These are phyloP conservation scores for Verruconis gallopava DNA, from an alignment of 2,329 filamentous ascomycete genomes.

Conservation along the genomic window DNA sequence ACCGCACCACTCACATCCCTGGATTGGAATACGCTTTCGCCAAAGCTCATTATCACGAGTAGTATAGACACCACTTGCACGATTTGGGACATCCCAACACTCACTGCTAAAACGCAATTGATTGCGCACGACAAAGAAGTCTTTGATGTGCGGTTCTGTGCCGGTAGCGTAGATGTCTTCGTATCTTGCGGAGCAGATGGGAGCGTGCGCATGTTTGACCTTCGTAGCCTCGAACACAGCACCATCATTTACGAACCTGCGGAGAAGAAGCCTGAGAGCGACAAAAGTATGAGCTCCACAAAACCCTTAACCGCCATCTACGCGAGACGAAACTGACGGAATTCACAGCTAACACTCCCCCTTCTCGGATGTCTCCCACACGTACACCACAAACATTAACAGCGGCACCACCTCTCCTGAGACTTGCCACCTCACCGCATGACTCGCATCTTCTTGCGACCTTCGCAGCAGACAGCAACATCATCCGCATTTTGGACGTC, in stretches of 20 bases:
- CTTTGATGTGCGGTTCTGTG: conserved; percentile 95
- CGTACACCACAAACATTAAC: conserved; percentile 63
- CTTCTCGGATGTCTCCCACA: conserved; percentile 53
- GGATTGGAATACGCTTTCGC: conserved; percentile 96
- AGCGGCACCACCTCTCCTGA: conserved; percentile 52
- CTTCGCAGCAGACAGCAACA: conserved; percentile 82
- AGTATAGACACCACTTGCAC: conserved; percentile 99
- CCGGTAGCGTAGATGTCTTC: conserved; percentile 96
- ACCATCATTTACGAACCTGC: conserved; percentile 98
- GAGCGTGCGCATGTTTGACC: conserved; percentile 96
- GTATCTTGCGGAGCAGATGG: conserved; percentile 96
- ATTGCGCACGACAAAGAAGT: conserved; percentile 99
- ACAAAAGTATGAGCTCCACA: conserved; percentile 24
- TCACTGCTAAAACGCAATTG: conserved; percentile 94
- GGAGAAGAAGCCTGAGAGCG: conserved; percentile 53
- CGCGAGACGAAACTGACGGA: not conserved
- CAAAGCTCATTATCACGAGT: conserved; percentile 94
- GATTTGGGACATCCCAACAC: conserved; percentile 96
- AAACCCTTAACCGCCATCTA: not conserved
- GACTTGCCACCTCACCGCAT: conserved; percentile 81
- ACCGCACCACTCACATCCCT: conserved; percentile 91
- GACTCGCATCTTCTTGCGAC: conserved; percentile 94
- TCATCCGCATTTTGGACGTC: conserved; percentile 91
- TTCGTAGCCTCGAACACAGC: conserved; percentile 90
- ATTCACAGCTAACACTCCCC: conserved; percentile 32